These are phyloP conservation scores for Parmales sp. DNA, from an alignment of 108 stramenopile species.

Conservation along the genomic window DNA sequence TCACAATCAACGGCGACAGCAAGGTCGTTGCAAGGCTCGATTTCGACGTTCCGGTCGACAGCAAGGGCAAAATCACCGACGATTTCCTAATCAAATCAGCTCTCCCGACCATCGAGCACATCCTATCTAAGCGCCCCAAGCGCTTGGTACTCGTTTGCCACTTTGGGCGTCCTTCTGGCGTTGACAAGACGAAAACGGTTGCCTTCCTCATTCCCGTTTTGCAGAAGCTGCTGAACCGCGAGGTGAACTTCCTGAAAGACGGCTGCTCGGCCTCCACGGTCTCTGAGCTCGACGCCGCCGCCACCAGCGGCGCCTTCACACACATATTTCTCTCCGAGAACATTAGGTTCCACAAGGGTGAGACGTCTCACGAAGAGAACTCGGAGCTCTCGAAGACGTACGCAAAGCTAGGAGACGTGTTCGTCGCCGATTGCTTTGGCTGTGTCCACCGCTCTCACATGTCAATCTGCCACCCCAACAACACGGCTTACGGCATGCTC, in stretches of 20 bases:
- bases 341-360: constrained; percentile 9
- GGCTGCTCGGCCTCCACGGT: background rate
- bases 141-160: constrained; percentile 6
- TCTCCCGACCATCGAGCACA: constrained; percentile 8
- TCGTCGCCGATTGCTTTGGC: constrained; percentile 3
- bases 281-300: background rate
- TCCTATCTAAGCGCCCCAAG: background rate
- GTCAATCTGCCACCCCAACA: background rate
- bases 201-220: background rate
- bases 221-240: background rate
- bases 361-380: background rate
- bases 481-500: background rate
- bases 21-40: constrained; percentile 6
- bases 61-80: background rate
- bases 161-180: background rate
- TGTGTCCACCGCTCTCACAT: constrained; percentile 4
- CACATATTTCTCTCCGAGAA: constrained; percentile 1
- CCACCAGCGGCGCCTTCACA: background rate
- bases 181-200: constrained; percentile 2
- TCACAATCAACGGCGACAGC: background rate
- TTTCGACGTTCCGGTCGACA: background rate
- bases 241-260: background rate
- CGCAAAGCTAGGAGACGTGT: background rate
- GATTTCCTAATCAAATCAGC: background rate
- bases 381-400: background rate